A percentile compares a stretch with the other conserved stretches of the same genome.
Conservation (phyloP, 1,139 yeast genomes). For the Suhomyces kunorum region DNA sequence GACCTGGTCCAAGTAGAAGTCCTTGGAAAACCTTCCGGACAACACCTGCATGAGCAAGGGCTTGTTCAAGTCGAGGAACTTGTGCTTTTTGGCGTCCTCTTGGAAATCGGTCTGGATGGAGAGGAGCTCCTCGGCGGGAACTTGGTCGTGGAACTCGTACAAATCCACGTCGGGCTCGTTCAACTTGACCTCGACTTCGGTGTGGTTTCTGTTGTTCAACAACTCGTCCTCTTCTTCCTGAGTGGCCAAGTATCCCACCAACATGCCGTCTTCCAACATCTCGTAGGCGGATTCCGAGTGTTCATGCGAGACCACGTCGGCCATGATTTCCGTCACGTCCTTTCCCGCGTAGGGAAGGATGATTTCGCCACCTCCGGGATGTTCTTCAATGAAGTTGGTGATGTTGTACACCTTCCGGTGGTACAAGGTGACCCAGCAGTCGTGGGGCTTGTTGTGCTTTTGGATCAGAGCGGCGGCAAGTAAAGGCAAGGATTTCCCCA, state of each 20-base stretch:
- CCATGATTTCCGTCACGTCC: conserved; percentile 77
- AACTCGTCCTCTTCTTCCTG: conserved; percentile 45
- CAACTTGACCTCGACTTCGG: conserved; percentile 46
- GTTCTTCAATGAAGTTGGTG: conserved; percentile 73
- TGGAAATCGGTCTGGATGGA: conserved; percentile 76
- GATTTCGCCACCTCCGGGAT: conserved; percentile 84
- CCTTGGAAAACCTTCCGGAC: conserved; percentile 72
- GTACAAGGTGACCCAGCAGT: conserved; percentile 79
- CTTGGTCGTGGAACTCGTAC: conserved; percentile 55
- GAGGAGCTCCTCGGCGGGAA: conserved; percentile 72
- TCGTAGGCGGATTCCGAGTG: conserved; percentile 90
- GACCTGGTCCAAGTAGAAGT: conserved; percentile 90
- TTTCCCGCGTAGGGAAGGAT: conserved; percentile 78
- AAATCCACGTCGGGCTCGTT: conserved; percentile 24
- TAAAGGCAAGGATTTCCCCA: conserved; percentile 34
- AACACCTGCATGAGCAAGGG: conserved; percentile 82
- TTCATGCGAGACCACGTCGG: conserved; percentile 66
- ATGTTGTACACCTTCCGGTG: conserved; percentile 80
- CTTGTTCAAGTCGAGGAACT: conserved; percentile 79
- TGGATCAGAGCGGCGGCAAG: conserved; percentile 43
- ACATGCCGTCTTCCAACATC: conserved; percentile 74
- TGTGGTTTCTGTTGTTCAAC: conserved; percentile 41
- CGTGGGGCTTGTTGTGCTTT: conserved; percentile 50
- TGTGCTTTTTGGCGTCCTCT: conserved; percentile 71
- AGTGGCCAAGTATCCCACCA: conserved; percentile 50